These are phyloP conservation scores for Cairneyella variabilis DNA, from an alignment of 495 filamentous ascomycete genomes.

Conservation along the genomic window DNA sequence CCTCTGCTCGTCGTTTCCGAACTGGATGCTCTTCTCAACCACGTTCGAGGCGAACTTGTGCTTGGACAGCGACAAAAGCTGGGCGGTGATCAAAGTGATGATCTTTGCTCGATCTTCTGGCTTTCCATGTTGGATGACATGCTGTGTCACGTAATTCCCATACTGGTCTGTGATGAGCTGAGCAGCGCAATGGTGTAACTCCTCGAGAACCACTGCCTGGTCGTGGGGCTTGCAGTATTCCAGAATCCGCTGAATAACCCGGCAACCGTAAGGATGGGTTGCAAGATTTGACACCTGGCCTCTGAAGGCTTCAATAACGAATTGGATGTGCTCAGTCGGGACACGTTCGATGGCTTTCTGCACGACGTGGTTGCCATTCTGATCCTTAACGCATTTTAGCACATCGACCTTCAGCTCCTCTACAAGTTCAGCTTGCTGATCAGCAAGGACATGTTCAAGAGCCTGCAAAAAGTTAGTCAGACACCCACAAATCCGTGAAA, in stretches of 20 bases:
- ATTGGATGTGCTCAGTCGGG: conserved; percentile 74
- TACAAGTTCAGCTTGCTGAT: conserved; percentile 83
- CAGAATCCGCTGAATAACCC: conserved; percentile 89
- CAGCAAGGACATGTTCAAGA: conserved; percentile 83
- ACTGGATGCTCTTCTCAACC: conserved; percentile 88
- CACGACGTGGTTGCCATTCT: conserved; percentile 96
- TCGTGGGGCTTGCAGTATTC: conserved; percentile 77
- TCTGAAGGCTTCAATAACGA: conserved; percentile 82
- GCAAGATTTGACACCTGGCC: conserved; percentile 76
- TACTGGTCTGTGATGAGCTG: conserved; percentile 83
- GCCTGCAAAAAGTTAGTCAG: conserved; percentile 45
- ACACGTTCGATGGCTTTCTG: conserved; percentile 93
- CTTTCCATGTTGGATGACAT: conserved; percentile 81
- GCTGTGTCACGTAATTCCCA: conserved; percentile 96
- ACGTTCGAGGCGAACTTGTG: conserved; percentile 98
- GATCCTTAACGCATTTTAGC: conserved; percentile 76
- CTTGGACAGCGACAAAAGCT: conserved; percentile 75
- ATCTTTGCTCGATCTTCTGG: conserved; percentile 70
- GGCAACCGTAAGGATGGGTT: conserved; percentile 82
- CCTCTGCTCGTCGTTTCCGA: conserved; percentile 65
- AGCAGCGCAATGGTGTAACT: conserved; percentile 70
- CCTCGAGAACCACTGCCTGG: conserved; percentile 65
- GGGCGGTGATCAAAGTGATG: conserved; percentile 65
- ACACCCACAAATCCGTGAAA: neutral
- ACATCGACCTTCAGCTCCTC: conserved; percentile 80